These are phyloP conservation scores for Camellia oleifera DNA, from an alignment of 179 eudicot genomes.

Conservation along the genomic window DNA sequence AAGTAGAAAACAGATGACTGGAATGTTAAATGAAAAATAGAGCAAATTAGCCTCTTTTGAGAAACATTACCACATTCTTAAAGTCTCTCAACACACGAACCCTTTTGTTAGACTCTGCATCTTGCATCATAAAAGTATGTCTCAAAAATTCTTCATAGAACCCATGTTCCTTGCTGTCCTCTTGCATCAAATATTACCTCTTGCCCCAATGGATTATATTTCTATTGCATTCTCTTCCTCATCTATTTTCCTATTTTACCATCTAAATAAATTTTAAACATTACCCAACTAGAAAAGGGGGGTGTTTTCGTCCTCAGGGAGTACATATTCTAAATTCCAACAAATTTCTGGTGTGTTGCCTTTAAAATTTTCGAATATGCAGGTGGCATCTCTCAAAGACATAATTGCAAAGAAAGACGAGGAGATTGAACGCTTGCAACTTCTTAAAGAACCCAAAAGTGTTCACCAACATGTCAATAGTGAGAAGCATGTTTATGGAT, in stretches of 20 bases:
- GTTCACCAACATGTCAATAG: constrained; percentile 20
- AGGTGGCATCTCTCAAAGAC: constrained; percentile 83
- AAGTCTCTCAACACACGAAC: too few relatives aligned
- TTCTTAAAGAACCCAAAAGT: constrained; percentile 55
- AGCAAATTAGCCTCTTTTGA: too few relatives aligned
- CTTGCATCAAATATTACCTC: too few relatives aligned
- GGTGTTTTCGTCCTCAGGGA: background rate
- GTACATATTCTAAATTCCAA: background rate
- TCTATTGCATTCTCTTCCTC: background rate
- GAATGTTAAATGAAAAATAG: too few relatives aligned
- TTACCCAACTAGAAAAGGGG: background rate
- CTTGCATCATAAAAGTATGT: too few relatives aligned
- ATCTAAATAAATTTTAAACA: background rate
- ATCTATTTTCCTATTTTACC: background rate
- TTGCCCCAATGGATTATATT: background rate
- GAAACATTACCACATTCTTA: too few relatives aligned
- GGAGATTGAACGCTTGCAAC: constrained; percentile 65
- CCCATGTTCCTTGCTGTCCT: too few relatives aligned
- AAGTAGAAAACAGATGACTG: too few relatives aligned
- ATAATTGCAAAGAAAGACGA: constrained; percentile 80
- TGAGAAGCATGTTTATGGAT: constrained; percentile 32
- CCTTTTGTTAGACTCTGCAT: too few relatives aligned
- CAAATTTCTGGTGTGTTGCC: background rate
- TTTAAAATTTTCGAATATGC: constrained; percentile 9
- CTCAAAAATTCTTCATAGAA: too few relatives aligned